These are phyloP conservation scores for Russula sp. DNA, from an alignment of 768 basidiomycete genomes.

Conservation along the genomic window DNA sequence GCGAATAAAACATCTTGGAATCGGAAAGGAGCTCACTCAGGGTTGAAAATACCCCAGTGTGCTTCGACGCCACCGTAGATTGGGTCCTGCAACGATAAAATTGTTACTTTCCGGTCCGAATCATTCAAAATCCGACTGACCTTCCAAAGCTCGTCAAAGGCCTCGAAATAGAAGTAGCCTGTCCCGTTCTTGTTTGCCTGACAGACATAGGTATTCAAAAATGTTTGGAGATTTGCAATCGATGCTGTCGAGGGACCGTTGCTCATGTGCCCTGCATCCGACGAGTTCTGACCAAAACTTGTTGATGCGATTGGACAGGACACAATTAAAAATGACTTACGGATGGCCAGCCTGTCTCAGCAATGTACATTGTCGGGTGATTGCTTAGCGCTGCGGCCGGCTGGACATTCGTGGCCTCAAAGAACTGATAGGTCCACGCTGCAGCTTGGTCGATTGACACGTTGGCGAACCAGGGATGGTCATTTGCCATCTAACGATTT, in stretches of 20 bases:
- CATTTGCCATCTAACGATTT: conserved; percentile 65
- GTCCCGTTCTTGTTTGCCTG: conserved; percentile 76
- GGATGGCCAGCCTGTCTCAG: conserved; percentile 88
- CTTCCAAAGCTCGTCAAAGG: conserved; percentile 80
- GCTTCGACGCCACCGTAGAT: conserved; percentile 78
- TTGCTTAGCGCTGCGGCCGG: conserved; percentile 55
- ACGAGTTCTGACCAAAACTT: conserved; percentile 42
- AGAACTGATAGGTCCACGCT: conserved; percentile 77
- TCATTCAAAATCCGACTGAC: conserved; percentile 31
- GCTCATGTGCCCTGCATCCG: conserved; percentile 45
- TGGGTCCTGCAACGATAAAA: conserved; percentile 33
- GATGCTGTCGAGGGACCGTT: conserved; percentile 67
- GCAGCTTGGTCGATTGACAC: conserved; percentile 60
- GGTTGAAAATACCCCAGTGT: conserved; percentile 62
- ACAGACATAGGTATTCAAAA: conserved; percentile 84
- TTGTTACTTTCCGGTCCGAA: neutral
- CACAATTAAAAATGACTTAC: conserved; percentile 30
- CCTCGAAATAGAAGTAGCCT: conserved; percentile 86
- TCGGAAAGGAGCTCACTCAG: conserved; percentile 35
- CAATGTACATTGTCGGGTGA: conserved; percentile 78
- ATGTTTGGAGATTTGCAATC: conserved; percentile 60
- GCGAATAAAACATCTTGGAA: neutral
- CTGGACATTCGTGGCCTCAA: conserved; percentile 54
- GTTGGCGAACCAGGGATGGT: conserved; percentile 93
- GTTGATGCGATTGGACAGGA: neutral